Conservation (phyloP, 768 basidiomycete species). For the Pulveroboletus sp. region DNA sequence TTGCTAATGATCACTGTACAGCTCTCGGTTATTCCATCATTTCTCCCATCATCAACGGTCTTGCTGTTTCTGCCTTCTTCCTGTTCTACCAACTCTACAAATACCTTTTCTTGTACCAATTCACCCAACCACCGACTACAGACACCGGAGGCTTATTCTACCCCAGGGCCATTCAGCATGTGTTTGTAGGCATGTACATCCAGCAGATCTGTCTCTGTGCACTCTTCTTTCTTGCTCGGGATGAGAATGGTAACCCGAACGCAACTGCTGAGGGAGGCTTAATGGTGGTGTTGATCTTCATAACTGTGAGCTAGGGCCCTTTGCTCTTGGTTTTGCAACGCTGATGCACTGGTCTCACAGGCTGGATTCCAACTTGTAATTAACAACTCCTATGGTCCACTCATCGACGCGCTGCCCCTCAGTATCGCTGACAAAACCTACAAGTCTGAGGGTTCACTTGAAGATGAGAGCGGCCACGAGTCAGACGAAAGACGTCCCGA, state of each 20-base stretch:
- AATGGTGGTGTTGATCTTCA: constrained; percentile 77
- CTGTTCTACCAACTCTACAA: constrained; percentile 81
- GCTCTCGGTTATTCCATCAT: constrained; percentile 83
- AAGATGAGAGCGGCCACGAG: background rate
- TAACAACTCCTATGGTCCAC: constrained; percentile 74
- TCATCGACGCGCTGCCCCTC: constrained; percentile 70
- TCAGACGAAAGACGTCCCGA: constrained; percentile 16
- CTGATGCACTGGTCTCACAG: constrained; percentile 21
- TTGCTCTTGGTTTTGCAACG: background rate
- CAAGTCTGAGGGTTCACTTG: constrained; percentile 18
- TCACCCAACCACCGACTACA: constrained; percentile 57
- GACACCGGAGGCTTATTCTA: constrained; percentile 96
- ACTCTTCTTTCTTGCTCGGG: constrained; percentile 82
- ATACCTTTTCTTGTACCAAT: constrained; percentile 79
- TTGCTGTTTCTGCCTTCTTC: constrained; percentile 78
- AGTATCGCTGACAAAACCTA: constrained; percentile 70
- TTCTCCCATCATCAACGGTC: constrained; percentile 89
- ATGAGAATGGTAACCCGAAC: constrained; percentile 47
- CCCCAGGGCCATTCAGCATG: constrained; percentile 88
- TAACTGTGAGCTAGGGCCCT: constrained; percentile 56
- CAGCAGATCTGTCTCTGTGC: constrained; percentile 81
- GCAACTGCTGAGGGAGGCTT: constrained; percentile 73
- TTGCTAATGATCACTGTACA: constrained; percentile 21
- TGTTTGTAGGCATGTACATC: constrained; percentile 92
- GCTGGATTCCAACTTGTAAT: constrained; percentile 70